Conservation (phyloP, 2,329 filamentous ascomycete species). For the Exophiala oligosperma region DNA sequence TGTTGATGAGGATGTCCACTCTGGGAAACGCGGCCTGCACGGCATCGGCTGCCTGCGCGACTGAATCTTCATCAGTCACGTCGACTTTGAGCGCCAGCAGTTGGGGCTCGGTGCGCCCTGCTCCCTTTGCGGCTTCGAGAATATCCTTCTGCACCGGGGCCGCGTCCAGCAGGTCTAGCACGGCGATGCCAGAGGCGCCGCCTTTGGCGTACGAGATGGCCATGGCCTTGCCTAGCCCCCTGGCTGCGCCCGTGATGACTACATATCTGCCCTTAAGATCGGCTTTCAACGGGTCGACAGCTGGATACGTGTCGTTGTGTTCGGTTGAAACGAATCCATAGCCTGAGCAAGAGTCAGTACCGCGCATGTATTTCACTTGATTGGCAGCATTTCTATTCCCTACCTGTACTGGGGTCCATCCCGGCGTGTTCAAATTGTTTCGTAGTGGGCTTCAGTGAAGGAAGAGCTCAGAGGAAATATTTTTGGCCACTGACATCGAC, state of each 20-base stretch:
- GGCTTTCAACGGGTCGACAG: slow-evolving; percentile 42
- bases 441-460: too few relatives aligned
- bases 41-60: slow-evolving; percentile 36
- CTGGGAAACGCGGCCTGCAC: slow-evolving; percentile 35
- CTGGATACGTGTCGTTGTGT: slow-evolving; percentile 55
- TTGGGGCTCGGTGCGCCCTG: slow-evolving; percentile 37
- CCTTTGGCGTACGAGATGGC: slow-evolving; percentile 35
- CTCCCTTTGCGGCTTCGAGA: slow-evolving; percentile 37
- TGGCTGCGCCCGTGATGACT: slow-evolving; percentile 39
- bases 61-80: slow-evolving; percentile 39
- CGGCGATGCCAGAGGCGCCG: slow-evolving; percentile 48
- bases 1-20: slow-evolving; percentile 29
- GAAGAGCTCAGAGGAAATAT: too few relatives aligned
- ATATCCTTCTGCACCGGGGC: slow-evolving; percentile 39
- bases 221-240: slow-evolving; percentile 38
- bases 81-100: slow-evolving; percentile 48
- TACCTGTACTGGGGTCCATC: background rate
- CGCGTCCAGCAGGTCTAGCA: slow-evolving; percentile 53
- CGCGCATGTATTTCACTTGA: background rate
- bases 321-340: slow-evolving; percentile 14
- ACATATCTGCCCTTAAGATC: slow-evolving; percentile 36
- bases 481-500: too few relatives aligned
- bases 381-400: background rate
- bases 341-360: background rate
- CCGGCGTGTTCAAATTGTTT: background rate